Evolutionary conservation across 2,329 filamentous ascomycete genomes (phyloP).

Genomic region (Fusarium torulosum): DNA sequence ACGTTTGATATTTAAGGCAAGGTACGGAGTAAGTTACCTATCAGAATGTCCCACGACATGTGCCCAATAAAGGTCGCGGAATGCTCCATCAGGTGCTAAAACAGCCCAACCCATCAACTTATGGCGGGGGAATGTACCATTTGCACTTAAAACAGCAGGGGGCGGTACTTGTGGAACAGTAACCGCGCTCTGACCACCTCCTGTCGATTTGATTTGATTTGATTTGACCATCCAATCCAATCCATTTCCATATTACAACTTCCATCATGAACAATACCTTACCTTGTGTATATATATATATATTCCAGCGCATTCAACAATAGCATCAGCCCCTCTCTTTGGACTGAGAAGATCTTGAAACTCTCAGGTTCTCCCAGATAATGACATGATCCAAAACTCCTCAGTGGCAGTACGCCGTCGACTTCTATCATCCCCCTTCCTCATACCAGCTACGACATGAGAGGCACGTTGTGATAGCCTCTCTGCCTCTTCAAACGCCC

Average conservation of each 20-base stretch:
- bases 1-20: too few species aligned
- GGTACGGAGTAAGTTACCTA: too few species aligned
- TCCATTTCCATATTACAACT: constrained; percentile 16
- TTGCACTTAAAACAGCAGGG: constrained; percentile 25
- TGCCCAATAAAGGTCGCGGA: constrained; percentile 41
- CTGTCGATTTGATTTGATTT: too few species aligned
- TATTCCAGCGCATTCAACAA: constrained; percentile 1
- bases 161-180: constrained; percentile 31
- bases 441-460: constrained; percentile 43
- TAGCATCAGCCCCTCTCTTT: background rate
- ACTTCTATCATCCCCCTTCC: constrained; percentile 9
- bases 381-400: constrained; percentile 34
- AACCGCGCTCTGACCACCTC: constrained; percentile 28
- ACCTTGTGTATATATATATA: background rate
- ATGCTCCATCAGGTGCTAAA: constrained; percentile 32
- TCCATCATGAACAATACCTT: constrained; percentile 20
- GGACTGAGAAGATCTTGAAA: background rate
- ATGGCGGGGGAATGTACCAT: constrained; percentile 41
- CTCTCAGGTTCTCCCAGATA: background rate
- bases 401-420: constrained; percentile 35
- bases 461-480: constrained; percentile 42
- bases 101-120: constrained; percentile 1
- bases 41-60: too few species aligned
- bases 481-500: constrained; percentile 33
- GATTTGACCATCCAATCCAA: constrained; percentile 1